Base-by-base conservation (phyloP, 176 grass and related monocot species). In the Urochloa ruziziensis region DNA sequence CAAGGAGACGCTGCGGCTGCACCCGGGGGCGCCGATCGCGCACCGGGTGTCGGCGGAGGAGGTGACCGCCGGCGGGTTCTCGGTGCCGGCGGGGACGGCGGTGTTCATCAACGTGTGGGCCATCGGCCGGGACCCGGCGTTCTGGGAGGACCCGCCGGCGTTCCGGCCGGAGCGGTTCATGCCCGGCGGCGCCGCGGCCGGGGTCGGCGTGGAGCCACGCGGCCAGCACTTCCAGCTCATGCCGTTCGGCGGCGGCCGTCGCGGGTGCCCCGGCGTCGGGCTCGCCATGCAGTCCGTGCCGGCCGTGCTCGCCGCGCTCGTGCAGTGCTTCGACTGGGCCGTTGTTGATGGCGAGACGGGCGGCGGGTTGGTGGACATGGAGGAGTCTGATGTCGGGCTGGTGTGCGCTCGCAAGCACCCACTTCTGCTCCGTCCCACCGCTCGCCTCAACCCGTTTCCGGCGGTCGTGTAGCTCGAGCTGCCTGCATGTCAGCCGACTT, bases 311-410 rank as follows among this genome's bases (percentile, higher is more conserved):
- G 94, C 81, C 0, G 86, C 80, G 4, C 79, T 93, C 3, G 65
- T 97, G 32, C 91, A 93, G 81, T 97, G 94, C 89, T 97, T 97
- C 58, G 81, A 93, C 7, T 97, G 94, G 94, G 53, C 54, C 4
- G 69, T 40, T 16, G 34, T 10, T 19, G 28, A 9, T 23, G 29
- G 6, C 10, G 43, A 7, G 3, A 68, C 16, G 1, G 49, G 76
- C n/a, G n/a, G n/a, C n/a, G n/a, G n/a, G 19, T 3, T 14, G 6
- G 72, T 93, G 1, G 91, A 91, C 82, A 97, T 94, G 94, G 74
- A 80, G 6, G 94, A 97, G 74, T 88, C 74, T 1, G 78, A 59
- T 32, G 69, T 48, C 42, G 89, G 89, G 7, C 34, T 97, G 30
- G 91, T 91, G 28, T 80, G 89, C 67, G 62, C 91, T 2, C 86